These are phyloP conservation scores for Sclerotinia spermophila DNA, from an alignment of 2,329 filamentous ascomycete genomes.

Conservation along the genomic window DNA sequence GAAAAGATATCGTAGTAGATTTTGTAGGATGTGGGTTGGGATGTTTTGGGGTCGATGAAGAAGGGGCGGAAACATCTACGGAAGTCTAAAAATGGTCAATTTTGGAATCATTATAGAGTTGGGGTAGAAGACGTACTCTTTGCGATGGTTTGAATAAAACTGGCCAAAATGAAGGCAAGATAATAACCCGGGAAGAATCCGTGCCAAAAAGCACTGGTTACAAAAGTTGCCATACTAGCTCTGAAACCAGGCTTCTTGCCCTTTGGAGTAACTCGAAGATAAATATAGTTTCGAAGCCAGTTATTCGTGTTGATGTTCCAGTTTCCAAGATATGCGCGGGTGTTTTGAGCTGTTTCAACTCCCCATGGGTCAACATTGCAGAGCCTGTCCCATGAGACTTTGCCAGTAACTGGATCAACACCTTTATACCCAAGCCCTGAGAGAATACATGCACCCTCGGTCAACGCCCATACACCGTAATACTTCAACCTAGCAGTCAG, in stretches of 20 bases:
- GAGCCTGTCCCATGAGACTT: slow-evolving; percentile 83
- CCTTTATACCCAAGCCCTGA: slow-evolving; percentile 93
- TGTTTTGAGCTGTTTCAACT: slow-evolving; percentile 89
- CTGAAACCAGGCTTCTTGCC: slow-evolving; percentile 96
- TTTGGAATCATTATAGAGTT: not conserved
- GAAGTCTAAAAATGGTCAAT: slow-evolving; percentile 57
- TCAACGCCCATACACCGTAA: slow-evolving; percentile 92
- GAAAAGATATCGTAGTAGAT: slow-evolving; percentile 81
- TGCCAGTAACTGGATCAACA: slow-evolving; percentile 77
- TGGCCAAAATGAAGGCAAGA: slow-evolving; percentile 81
- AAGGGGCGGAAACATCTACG: slow-evolving; percentile 88
- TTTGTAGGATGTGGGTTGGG: slow-evolving; percentile 66
- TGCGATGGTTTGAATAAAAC: slow-evolving; percentile 86
- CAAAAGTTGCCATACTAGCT: slow-evolving; percentile 89
- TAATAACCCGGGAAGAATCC: slow-evolving; percentile 98
- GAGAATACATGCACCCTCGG: slow-evolving; percentile 91
- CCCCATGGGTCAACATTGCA: slow-evolving; percentile 84
- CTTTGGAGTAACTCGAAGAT: slow-evolving; percentile 88
- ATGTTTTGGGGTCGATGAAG: slow-evolving; percentile 77
- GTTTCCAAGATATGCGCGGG: slow-evolving; percentile 81
- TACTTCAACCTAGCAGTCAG: slow-evolving; percentile 85
- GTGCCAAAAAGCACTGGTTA: slow-evolving; percentile 95
- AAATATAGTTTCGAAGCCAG: slow-evolving; percentile 95
- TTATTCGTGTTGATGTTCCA: slow-evolving; percentile 99
- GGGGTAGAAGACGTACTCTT: slow-evolving; percentile 65